These are phyloP conservation scores for Orbilia oligospora DNA, from an alignment of 2,329 filamentous ascomycete genomes.

Conservation along the genomic window DNA sequence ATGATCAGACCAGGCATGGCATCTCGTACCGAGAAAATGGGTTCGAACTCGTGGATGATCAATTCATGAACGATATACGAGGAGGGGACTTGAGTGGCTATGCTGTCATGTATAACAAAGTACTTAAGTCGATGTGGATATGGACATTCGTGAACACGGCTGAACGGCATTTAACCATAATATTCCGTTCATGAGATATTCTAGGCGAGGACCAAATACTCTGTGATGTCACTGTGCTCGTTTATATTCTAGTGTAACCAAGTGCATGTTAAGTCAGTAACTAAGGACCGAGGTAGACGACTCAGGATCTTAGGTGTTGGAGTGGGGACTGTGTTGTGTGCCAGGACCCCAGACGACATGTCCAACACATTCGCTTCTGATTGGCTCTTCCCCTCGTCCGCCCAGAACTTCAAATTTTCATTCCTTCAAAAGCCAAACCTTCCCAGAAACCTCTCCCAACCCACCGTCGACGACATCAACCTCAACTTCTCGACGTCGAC, in stretches of 20 bases:
- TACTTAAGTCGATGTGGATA: background rate
- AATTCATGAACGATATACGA: background rate
- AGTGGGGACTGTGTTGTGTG: conserved; percentile 36
- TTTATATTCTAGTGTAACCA: no score
- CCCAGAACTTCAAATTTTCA: conserved; percentile 51
- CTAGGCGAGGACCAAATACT: conserved; percentile 5
- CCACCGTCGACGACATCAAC: conserved; percentile 41
- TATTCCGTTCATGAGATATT: background rate
- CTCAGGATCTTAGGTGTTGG: background rate
- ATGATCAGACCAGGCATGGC: conserved; percentile 1
- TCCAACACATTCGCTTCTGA: conserved; percentile 43
- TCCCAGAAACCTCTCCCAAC: background rate
- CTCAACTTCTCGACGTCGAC: background rate
- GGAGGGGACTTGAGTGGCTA: background rate
- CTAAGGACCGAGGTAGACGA: no score
- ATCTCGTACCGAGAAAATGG: conserved; percentile 16
- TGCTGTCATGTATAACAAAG: no score
- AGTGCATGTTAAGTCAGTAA: no score
- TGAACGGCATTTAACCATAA: background rate
- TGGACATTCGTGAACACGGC: conserved; percentile 1
- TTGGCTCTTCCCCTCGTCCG: conserved; percentile 10
- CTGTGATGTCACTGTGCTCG: background rate
- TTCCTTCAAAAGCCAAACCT: conserved; percentile 7
- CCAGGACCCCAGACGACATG: conserved; percentile 28
- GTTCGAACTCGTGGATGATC: no score